Conservation (phyloP, 139 green algal genomes). For the Chlorella sp. region DNA sequence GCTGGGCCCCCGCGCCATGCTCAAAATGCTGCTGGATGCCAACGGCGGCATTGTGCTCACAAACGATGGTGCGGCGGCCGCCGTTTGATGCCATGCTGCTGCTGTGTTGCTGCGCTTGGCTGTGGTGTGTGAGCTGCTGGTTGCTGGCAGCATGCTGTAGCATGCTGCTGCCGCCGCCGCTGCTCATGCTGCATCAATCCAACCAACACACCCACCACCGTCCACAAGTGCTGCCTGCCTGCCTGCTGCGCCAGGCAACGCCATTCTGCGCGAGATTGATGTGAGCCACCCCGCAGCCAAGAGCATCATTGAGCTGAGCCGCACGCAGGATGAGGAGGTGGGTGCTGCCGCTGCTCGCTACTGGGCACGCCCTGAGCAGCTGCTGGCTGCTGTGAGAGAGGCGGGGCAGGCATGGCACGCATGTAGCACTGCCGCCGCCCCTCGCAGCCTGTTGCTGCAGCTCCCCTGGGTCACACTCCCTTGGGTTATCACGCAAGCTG, state of each 20-base stretch:
- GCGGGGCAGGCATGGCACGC: neutral
- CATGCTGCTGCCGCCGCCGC: no score
- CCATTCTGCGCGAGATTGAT: constrained; percentile 98
- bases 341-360: neutral
- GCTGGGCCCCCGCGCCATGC: constrained; percentile 95
- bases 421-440: no score
- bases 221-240: no score
- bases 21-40: constrained; percentile 99
- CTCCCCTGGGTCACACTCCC: no score
- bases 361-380: neutral
- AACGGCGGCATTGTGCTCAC: constrained; percentile 97
- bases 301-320: constrained; percentile 98
- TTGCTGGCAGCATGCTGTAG: no score
- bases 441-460: no score
- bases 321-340: constrained; percentile 94
- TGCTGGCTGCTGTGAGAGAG: neutral
- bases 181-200: no score
- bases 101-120: no score
- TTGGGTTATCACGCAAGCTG: neutral
- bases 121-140: no score
- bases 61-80: constrained; percentile 81
- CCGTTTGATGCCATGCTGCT: no score
- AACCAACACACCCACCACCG: no score
- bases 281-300: constrained; percentile 98
- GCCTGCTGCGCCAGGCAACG: constrained; percentile 71